These are phyloP conservation scores for Neofusicoccum sp. DNA, from an alignment of 2,329 filamentous ascomycete genomes.

Conservation along the genomic window DNA sequence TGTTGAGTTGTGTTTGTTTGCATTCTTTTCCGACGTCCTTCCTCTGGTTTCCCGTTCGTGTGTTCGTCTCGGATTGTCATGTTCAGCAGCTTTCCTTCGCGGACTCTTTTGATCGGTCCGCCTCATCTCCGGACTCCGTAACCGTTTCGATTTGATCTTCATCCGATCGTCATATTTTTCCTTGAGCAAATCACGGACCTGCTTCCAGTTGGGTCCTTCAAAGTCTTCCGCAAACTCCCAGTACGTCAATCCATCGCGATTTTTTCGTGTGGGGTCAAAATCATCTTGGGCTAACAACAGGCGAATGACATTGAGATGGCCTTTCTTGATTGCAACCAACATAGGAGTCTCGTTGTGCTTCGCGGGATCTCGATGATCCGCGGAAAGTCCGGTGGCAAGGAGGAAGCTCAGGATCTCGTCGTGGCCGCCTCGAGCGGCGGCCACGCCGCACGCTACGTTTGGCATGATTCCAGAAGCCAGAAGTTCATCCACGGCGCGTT, in stretches of 20 bases:
- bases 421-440: conserved; percentile 88
- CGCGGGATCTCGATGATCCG: conserved; percentile 59
- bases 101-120: conserved; percentile 33
- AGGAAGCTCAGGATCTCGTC: conserved; percentile 78
- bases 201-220: conserved; percentile 83
- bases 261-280: conserved; percentile 77
- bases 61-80: conserved; percentile 30
- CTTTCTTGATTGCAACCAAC: conserved; percentile 86
- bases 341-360: conserved; percentile 90
- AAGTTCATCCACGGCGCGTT: conserved; percentile 48
- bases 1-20: background rate
- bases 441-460: conserved; percentile 84
- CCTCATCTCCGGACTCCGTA: conserved; percentile 18
- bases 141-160: conserved; percentile 8
- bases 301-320: conserved; percentile 79
- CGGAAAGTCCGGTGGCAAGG: conserved; percentile 47
- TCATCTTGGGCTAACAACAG: conserved; percentile 72
- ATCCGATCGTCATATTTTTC: conserved; percentile 65
- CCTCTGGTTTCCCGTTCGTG: conserved; percentile 26
- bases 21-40: conserved; percentile 7
- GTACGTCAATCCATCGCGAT: conserved; percentile 76
- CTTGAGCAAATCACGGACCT: conserved; percentile 80
- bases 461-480: conserved; percentile 52
- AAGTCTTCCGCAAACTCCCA: conserved; percentile 81
- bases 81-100: conserved; percentile 23